Base-by-base conservation (phyloP, 2,329 filamentous ascomycete genomes). In the Grosmannia serpens region DNA sequence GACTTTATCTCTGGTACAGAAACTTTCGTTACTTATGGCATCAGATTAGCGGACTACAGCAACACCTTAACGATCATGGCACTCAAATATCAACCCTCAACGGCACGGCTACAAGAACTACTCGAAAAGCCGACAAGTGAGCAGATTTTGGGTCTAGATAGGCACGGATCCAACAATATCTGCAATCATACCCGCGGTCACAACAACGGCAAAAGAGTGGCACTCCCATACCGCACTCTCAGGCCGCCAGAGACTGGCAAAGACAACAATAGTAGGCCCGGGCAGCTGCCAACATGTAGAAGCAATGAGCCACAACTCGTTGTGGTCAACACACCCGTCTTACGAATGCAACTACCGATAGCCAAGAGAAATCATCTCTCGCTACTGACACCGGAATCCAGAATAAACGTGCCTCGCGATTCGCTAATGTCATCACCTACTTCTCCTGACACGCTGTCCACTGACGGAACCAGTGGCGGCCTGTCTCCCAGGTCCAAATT, bases 401-500 rank as follows among this genome's bases (percentile, higher is more conserved):
- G 31, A 11, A 50, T 10, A 3, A 31, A 9, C 22, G 29, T 11
- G 44, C 29, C n/a, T 10, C 13, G 50, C 6, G 26, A 44, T 24
- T 41, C 51, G 1, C 15, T n/a, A 7, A 6, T n/a, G 8, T 61
- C 55, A 62, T 62, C 29, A 60, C 65, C 56, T 65, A 61, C 58
- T 61, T 58, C 60, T 6, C 53, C 56, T 1, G 54, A 52, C 5
- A 54, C 56, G 3, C 31, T 51, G 1, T 57, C 56, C 4, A 55
- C 56, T 15, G 61, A 62, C 35, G 63, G 56, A 11, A 58, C 58
- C 47, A 67, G 61, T 24, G 64, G 60, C 55, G 61, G 58, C 35
- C 63, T 57, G 15, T 62, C 61, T 33, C 60, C 64, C 27, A 59
- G 64, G 5, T 59, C 52, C 11, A 58, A 41, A 27, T 29, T 38